A percentile compares a stretch with the other conserved stretches of the same genome.
Conservation (phyloP, 495 filamentous ascomycete species). For the Penicillium bialowiezense region DNA sequence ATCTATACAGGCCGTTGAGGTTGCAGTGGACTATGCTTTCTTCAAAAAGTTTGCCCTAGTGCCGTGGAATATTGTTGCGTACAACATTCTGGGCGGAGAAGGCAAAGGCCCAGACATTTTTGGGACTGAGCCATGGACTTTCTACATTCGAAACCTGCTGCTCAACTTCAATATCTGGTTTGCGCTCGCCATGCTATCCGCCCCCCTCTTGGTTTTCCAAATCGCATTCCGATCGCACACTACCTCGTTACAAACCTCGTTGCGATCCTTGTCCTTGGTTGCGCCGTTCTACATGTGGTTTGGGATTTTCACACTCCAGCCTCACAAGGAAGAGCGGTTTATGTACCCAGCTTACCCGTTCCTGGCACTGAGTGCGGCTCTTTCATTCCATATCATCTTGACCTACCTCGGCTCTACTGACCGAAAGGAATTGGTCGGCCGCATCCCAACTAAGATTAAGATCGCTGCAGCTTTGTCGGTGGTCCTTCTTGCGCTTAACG, state of each 20-base stretch:
- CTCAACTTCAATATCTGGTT: conserved; percentile 98
- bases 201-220: conserved; percentile 59
- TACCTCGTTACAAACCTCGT: conserved; percentile 43
- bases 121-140: conserved; percentile 95
- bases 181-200: conserved; percentile 69
- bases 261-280: conserved; percentile 73
- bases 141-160: conserved; percentile 87
- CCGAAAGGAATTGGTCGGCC: conserved; percentile 59
- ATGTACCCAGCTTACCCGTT: conserved; percentile 97
- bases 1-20: conserved; percentile 50
- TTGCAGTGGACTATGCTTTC: conserved; percentile 72
- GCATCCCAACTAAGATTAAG: conserved; percentile 68
- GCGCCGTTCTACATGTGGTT: conserved; percentile 95
- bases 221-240: conserved; percentile 37
- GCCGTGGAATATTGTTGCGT: conserved; percentile 88
- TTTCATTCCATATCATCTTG: conserved; percentile 76
- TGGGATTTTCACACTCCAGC: conserved; percentile 81
- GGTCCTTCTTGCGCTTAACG: conserved; percentile 53
- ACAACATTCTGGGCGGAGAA: conserved; percentile 84
- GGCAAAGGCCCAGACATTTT: conserved; percentile 88
- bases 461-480: conserved; percentile 56
- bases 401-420: conserved; percentile 67
- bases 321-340: conserved; percentile 98
- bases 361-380: conserved; percentile 86
- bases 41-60: conserved; percentile 76